These are phyloP conservation scores for Geotrichum europaeum DNA, from an alignment of 1,139 yeast genomes.

Conservation along the genomic window DNA sequence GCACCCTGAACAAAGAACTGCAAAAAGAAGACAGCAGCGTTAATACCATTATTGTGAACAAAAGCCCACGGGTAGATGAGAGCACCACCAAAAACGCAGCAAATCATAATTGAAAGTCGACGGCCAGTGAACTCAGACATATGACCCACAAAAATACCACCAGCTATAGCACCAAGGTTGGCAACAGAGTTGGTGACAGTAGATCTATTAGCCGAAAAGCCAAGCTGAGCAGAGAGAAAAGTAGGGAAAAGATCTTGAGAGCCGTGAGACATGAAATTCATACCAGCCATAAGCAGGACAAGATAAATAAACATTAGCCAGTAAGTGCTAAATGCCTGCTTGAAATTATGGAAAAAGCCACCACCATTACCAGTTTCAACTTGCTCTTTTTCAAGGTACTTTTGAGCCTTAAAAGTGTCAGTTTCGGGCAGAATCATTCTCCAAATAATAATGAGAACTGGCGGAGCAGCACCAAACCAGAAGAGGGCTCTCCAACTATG, in stretches of 20 bases:
- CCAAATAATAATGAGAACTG: conserved; percentile 51
- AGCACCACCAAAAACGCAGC: conserved; percentile 64
- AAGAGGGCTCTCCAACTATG: conserved; percentile 71
- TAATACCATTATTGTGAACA: conserved; percentile 47
- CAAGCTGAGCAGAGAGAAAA: conserved; percentile 48
- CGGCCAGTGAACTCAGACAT: conserved; percentile 55
- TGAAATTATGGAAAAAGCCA: conserved; percentile 28
- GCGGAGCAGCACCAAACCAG: conserved; percentile 75
- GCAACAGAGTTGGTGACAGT: conserved; percentile 68
- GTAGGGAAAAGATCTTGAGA: conserved; percentile 73
- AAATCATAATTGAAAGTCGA: conserved; percentile 49
- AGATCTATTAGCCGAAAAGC: conserved; percentile 45
- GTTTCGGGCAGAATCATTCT: conserved; percentile 56
- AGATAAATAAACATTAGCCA: conserved; percentile 44
- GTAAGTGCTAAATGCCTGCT: conserved; percentile 31
- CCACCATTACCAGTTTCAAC: conserved; percentile 46
- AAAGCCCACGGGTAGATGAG: conserved; percentile 72
- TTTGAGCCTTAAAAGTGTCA: conserved; percentile 43
- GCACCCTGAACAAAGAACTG: conserved; percentile 83
- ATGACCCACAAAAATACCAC: conserved; percentile 61
- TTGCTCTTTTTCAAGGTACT: conserved; percentile 34
- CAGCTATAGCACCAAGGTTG: conserved; percentile 61
- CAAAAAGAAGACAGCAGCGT: conserved; percentile 73
- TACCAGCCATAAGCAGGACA: conserved; percentile 55
- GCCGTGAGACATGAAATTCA: conserved; percentile 67